Conservation (phyloP, 2,329 filamentous ascomycete species). For the Diaporthe sp. region DNA sequence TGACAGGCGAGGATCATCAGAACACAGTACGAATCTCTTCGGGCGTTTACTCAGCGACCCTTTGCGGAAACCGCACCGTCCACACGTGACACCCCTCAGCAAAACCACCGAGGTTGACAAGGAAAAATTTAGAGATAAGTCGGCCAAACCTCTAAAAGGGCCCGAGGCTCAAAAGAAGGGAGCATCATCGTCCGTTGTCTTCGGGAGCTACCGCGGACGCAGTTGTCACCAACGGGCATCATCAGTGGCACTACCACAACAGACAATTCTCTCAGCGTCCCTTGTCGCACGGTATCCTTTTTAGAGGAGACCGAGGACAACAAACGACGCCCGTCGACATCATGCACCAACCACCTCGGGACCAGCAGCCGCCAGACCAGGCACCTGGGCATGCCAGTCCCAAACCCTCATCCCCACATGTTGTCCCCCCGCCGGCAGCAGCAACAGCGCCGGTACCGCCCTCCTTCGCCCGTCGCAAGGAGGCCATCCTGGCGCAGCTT, state of each 20-base stretch:
- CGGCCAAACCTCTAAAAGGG: not conserved
- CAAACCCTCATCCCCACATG: not conserved
- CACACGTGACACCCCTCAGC: conserved; percentile 38
- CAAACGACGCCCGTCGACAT: not conserved
- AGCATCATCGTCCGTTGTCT: not conserved
- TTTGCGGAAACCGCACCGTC: not conserved
- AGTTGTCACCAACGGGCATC: not conserved
- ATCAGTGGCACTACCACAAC: not conserved
- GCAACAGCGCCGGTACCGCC: conserved; percentile 42
- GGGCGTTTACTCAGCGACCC: not conserved
- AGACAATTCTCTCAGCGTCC: not conserved
- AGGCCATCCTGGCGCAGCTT: conserved; percentile 79
- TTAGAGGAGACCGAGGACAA: not conserved
- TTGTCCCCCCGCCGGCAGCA: not conserved
- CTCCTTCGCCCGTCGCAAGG: conserved; percentile 74
- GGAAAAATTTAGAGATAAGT: conserved; percentile 2
- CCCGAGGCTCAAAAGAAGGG: not conserved
- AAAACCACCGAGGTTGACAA: not conserved
- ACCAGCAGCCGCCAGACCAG: not conserved
- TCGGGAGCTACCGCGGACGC: not conserved
- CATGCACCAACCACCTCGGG: conserved; percentile 8
- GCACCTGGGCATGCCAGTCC: not conserved
- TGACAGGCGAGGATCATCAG: not conserved
- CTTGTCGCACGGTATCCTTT: not conserved
- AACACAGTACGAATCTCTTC: not conserved